Base-by-base conservation (phyloP, 805 yeast genomes). In the Ogataea nakhonphanomensis region DNA sequence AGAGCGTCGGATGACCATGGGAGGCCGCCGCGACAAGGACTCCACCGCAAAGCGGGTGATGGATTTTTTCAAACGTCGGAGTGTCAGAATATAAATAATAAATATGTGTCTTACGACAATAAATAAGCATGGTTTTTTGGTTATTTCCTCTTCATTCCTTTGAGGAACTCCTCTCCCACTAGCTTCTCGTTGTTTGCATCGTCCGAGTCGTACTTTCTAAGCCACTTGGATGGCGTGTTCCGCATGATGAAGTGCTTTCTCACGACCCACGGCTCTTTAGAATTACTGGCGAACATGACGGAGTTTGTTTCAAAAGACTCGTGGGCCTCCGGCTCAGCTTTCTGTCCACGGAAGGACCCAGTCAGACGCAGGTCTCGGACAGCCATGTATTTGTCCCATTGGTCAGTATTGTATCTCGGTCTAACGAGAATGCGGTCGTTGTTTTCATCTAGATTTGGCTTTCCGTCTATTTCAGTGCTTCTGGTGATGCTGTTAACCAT, bases 311-410 rank as follows among this genome's bases (percentile, higher is more conserved):
- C 84, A 73, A 87, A 86, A 24, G 71, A 73, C 45, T 82, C 90
- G 27, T 89, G 88, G 4, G 95, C 95, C 29, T 73, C 65, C 6
- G 89, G 74, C 30, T 69, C 73, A 48, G 77, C 79, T 35, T 72
- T 60, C 59, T 84, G 91, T 27, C 81, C 90, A 57, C 95, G 72
- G 55, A 66, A 70, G 30, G 72, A 70, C 20, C 95, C 95, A 8
- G 95, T 86, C 54, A 86, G 67, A 49, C 91, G 71, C 57, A 74
- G 70, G 62, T 86, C 95, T 55, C 95, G 73, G 49, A 81, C 82
- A 65, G 85, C 78, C 73, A 66, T 61, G 44, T 67, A 62, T 59
- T 63, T 60, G 51, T 77, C 81, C 72, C 77, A 77, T 49, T 69
- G 70, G 58, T 77, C 81, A 26, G 77, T 58, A 51, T 67, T 65